Percentiles rank a stretch among this genome's conserved stretches.
phyloP scores from a whole-genome alignment of 805 yeast species.

The Cyberlindnera galapagoensis region DNA sequence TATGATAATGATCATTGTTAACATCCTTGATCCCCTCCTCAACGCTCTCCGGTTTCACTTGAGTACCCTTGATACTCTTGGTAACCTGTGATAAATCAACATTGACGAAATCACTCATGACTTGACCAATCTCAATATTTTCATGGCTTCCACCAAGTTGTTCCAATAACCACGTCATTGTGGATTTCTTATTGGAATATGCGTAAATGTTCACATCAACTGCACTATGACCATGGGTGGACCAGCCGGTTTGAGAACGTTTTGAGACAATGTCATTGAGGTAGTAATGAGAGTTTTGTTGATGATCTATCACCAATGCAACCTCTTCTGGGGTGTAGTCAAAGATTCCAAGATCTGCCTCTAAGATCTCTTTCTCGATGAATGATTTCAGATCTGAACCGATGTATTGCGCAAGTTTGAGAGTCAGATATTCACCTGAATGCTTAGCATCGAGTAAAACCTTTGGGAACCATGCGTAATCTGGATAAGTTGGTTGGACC shows the following conservation, averaged over 20 bases:
- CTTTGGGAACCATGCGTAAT: conserved; percentile 83
- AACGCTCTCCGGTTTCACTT: conserved; percentile 29
- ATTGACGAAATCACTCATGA: conserved; percentile 50
- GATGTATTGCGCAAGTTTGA: conserved; percentile 33
- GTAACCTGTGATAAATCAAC: conserved; percentile 45
- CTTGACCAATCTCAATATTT: conserved; percentile 77
- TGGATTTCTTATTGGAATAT: conserved; percentile 49
- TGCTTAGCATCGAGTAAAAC: conserved; percentile 62
- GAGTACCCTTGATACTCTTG: conserved; percentile 39
- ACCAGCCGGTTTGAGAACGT: conserved; percentile 94
- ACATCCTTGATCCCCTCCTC: conserved; percentile 5
- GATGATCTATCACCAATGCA: conserved; percentile 30
- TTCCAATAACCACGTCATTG: conserved; percentile 31
- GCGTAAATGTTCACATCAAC: conserved; percentile 93
- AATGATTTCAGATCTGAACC: conserved; percentile 36
- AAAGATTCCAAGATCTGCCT: conserved; percentile 57
- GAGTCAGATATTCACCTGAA: conserved; percentile 66
- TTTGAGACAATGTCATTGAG: conserved; percentile 66
- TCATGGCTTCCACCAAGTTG: conserved; percentile 75
- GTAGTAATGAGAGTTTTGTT: conserved; percentile 32
- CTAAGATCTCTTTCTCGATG: conserved; percentile 47
- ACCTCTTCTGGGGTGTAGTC: conserved; percentile 55
- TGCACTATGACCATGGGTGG: conserved; percentile 94
- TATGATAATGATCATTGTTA: conserved; percentile 2
- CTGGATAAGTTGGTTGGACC: conserved; percentile 63